Base-by-base conservation (phyloP, 768 basidiomycete species). In the Macrolepiota fuliginosa region DNA sequence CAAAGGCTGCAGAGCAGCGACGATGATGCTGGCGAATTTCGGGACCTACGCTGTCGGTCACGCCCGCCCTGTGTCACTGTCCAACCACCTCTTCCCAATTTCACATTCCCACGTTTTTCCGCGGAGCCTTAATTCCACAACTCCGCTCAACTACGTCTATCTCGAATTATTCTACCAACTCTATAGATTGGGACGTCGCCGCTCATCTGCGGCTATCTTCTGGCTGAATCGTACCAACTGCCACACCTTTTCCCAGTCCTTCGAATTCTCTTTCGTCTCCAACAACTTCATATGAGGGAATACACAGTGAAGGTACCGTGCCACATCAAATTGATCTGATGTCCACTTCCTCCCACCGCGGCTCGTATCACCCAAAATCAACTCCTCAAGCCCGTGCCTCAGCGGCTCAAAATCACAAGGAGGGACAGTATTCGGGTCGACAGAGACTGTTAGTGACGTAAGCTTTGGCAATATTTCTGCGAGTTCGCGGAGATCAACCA, bases 11-110 rank as follows among this genome's bases (percentile, higher is more conserved):
- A 70, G 70, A 66, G 61, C 61, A 57, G 65, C 56, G 70, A 60
- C 62, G 62, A 67, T 58, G 65, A 57, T 61, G 65, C 56, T 64
- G 69, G 67, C 70, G 64, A 73, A 69, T 72, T 71, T 69, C 65
- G 63, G 65, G 64, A 66, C 69, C 70, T 75, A 72, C 77, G 78
- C 80, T 77, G 77, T 76, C 71, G 65, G 64, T 40, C 63, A 72
- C 81, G 71, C 58, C 50, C 58, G 58, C 58, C 58, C 50, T 29
- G 13, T 52, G 50, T 52, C 58, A 51, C 73, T 70, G 79, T 77
- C 77, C 79, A 80, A 79, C 78, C 77, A 77, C 71, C 67, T 72
- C 69, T 62, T 61, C 42, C 69, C 70, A 73, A 77, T 78, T 78
- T 77, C 76, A 71, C 64, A 65, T 76, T 78, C 76, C 71, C 74